These are phyloP conservation scores for Colletotrichum sp. DNA, from an alignment of 2,329 filamentous ascomycete genomes.

Conservation along the genomic window DNA sequence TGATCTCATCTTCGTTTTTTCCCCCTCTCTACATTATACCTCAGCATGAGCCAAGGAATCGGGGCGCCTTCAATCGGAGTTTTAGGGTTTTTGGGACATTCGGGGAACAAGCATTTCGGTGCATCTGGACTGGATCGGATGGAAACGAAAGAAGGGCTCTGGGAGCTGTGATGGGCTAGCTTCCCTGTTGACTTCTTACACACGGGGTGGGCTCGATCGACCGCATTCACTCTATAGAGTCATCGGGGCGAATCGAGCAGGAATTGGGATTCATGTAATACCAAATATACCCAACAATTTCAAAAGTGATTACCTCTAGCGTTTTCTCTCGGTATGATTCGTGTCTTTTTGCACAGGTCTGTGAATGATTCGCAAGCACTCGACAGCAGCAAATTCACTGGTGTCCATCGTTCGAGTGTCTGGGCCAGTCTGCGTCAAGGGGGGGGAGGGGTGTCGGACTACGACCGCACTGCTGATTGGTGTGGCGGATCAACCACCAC, in stretches of 20 bases:
- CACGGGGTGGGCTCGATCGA: not conserved
- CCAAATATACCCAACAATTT: slow-evolving; percentile 17
- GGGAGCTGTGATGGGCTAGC: slow-evolving; percentile 33
- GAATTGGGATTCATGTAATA: slow-evolving; percentile 20
- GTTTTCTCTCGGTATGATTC: not conserved
- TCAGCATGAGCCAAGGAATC: slow-evolving; percentile 16
- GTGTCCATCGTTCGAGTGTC: not conserved
- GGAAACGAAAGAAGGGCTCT: slow-evolving; percentile 28
- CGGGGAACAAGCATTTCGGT: slow-evolving; percentile 19
- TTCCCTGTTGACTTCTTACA: slow-evolving; percentile 23
- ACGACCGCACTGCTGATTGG: not conserved
- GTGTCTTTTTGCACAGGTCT: not conserved
- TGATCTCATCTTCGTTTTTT: not conserved
- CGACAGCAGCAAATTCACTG: not conserved
- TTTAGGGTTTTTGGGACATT: not conserved
- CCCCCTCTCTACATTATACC: not conserved
- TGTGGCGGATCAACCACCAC: not conserved
- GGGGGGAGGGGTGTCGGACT: not conserved
- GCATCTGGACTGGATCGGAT: slow-evolving; percentile 24
- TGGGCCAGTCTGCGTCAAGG: not conserved
- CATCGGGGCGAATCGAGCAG: slow-evolving; percentile 1
- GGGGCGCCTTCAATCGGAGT: slow-evolving; percentile 5
- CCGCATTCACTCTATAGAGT: not conserved
- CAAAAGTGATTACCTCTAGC: not conserved
- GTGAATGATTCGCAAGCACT: not conserved